Conservation (phyloP, 1,284 basidiomycete genomes). For the Fomes fomentarius region DNA sequence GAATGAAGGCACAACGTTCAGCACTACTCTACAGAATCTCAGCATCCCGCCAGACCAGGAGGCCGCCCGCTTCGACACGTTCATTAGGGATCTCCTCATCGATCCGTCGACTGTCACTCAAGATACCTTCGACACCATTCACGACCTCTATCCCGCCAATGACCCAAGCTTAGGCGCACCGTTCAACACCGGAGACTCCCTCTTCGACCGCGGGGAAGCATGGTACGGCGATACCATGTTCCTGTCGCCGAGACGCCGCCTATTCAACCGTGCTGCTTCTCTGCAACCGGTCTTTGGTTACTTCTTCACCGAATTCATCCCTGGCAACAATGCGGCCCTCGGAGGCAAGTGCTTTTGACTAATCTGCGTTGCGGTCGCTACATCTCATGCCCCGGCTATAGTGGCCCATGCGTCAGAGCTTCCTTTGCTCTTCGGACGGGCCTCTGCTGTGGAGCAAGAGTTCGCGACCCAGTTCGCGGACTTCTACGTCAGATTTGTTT, state of each 20-base stretch:
- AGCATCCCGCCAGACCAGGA: constrained; percentile 41
- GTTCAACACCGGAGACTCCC: constrained; percentile 60
- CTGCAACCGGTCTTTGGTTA: constrained; percentile 57
- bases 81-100: constrained; percentile 49
- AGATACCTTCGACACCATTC: constrained; percentile 42
- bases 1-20: constrained; percentile 56
- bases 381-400: constrained; percentile 22
- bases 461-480: constrained; percentile 52
- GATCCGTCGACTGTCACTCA: constrained; percentile 50
- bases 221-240: constrained; percentile 65
- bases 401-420: constrained; percentile 57
- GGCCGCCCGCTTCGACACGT: constrained; percentile 45
- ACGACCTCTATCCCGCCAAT: constrained; percentile 49
- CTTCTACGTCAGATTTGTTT: constrained; percentile 57
- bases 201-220: constrained; percentile 56
- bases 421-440: constrained; percentile 48
- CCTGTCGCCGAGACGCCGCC: constrained; percentile 48
- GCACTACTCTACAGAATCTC: constrained; percentile 38
- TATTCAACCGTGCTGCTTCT: constrained; percentile 50
- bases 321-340: constrained; percentile 44
- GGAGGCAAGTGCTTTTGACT: no score
- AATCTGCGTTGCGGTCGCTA: not conserved
- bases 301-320: constrained; percentile 57
- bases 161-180: constrained; percentile 48
- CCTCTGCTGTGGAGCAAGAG: constrained; percentile 45